Conservation (phyloP, 2,329 filamentous ascomycete genomes). For the Paraphaeosphaeria minitans region DNA sequence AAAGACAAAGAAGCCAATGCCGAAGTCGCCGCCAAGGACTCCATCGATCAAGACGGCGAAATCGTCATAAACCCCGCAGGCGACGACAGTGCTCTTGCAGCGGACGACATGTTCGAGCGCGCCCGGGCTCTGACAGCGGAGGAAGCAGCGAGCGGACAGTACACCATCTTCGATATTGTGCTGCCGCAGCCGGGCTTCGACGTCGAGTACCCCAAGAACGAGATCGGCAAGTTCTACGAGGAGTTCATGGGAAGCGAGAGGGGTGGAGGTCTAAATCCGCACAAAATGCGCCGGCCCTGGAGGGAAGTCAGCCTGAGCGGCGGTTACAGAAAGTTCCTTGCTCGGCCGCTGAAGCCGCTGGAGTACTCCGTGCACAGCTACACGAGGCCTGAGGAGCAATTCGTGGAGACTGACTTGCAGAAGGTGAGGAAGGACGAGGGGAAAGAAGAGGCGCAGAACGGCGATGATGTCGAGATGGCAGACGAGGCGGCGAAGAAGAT, state of each 20-base stretch:
- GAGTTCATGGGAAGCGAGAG: slow-evolving; percentile 81
- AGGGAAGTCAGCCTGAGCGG: slow-evolving; percentile 89
- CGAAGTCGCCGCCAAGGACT: slow-evolving; percentile 30
- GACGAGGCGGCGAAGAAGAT: slow-evolving; percentile 56
- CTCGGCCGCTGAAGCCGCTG: slow-evolving; percentile 67
- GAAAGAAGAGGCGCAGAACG: slow-evolving; percentile 53
- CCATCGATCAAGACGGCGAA: slow-evolving; percentile 66
- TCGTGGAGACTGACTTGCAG: slow-evolving; percentile 87
- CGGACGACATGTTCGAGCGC: slow-evolving; percentile 65
- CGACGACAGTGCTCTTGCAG: slow-evolving; percentile 60
- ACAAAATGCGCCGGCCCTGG: slow-evolving; percentile 83
- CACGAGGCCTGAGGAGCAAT: slow-evolving; percentile 73
- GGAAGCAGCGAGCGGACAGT: slow-evolving; percentile 78
- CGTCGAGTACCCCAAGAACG: slow-evolving; percentile 82
- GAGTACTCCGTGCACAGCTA: slow-evolving; percentile 75
- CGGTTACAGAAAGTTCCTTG: slow-evolving; percentile 83
- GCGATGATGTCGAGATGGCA: slow-evolving; percentile 24
- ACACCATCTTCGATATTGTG: slow-evolving; percentile 84
- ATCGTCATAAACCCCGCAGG: slow-evolving; percentile 66
- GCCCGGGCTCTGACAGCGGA: slow-evolving; percentile 75
- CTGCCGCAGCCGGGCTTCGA: slow-evolving; percentile 92
- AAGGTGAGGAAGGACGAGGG: slow-evolving; percentile 57
- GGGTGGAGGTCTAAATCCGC: slow-evolving; percentile 80
- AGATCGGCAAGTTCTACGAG: slow-evolving; percentile 80
- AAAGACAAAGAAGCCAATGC: slow-evolving; percentile 52